Conservation (phyloP, 768 basidiomycete genomes). For the Suillus subalutaceus region DNA sequence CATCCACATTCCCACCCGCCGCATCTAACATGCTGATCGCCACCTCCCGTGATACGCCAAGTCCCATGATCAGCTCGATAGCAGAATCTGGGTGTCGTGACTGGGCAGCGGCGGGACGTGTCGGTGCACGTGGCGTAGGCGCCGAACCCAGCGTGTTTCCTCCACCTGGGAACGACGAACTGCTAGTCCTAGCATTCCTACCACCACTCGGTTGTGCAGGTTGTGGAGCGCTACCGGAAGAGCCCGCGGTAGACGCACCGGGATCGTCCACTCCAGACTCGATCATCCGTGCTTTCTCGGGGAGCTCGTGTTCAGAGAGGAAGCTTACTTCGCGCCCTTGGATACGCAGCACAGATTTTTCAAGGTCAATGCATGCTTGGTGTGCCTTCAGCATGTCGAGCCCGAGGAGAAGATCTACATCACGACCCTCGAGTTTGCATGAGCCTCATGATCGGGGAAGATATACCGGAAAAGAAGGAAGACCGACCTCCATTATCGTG, state of each 20-base stretch:
- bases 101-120: slow-evolving; percentile 19
- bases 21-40: slow-evolving; percentile 80
- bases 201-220: slow-evolving; percentile 19
- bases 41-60: slow-evolving; percentile 77
- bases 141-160: slow-evolving; percentile 62
- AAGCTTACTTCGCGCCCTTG: slow-evolving; percentile 88
- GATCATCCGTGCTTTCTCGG: slow-evolving; percentile 67
- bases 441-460: not conserved
- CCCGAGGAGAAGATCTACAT: slow-evolving; percentile 94
- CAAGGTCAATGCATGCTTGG: slow-evolving; percentile 93
- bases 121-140: slow-evolving; percentile 35
- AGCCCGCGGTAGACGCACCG: slow-evolving; percentile 23
- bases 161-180: slow-evolving; percentile 49
- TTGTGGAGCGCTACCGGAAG: slow-evolving; percentile 11
- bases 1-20: slow-evolving; percentile 83
- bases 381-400: slow-evolving; percentile 99
- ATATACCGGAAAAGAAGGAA: slow-evolving; percentile 2
- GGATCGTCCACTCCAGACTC: slow-evolving; percentile 35
- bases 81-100: slow-evolving; percentile 56
- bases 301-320: slow-evolving; percentile 93
- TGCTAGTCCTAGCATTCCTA: slow-evolving; percentile 12
- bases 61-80: slow-evolving; percentile 67
- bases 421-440: slow-evolving; percentile 60
- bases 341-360: slow-evolving; percentile 89
- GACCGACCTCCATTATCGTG: slow-evolving; percentile 87